Percentiles rank a stretch among this genome's conserved stretches.
These are phyloP conservation scores for Marasmius oreades DNA, from an alignment of 1,284 basidiomycete species.

Conservation along the genomic window DNA sequence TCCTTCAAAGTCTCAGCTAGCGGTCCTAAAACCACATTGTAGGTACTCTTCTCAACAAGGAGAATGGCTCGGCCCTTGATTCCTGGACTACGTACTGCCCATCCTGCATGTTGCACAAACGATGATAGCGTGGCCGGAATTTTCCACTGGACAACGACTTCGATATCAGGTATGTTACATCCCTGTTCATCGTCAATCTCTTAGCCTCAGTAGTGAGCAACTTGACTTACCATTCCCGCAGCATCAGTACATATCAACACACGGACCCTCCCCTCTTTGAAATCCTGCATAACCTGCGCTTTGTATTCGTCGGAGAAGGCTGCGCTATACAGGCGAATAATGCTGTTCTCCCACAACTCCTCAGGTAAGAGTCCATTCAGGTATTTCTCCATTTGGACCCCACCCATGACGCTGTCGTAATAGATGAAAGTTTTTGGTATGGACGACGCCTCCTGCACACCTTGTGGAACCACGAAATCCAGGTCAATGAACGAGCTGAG, in stretches of 20 bases:
- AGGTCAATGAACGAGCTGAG: slow-evolving; percentile 33
- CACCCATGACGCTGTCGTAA: slow-evolving; percentile 22
- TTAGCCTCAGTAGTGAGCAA: neutral
- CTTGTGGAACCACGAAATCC: slow-evolving; percentile 31
- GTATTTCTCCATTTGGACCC: slow-evolving; percentile 22
- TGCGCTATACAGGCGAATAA: slow-evolving; percentile 29
- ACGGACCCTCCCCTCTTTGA: slow-evolving; percentile 23
- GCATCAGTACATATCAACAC: slow-evolving; percentile 33
- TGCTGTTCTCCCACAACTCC: slow-evolving; percentile 14
- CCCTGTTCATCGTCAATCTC: slow-evolving; percentile 20
- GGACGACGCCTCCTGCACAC: slow-evolving; percentile 5
- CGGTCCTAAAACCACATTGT: slow-evolving; percentile 16
- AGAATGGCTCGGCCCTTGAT: slow-evolving; percentile 24
- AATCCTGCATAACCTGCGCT: slow-evolving; percentile 13
- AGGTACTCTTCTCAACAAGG: slow-evolving; percentile 24
- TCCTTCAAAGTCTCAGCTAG: neutral
- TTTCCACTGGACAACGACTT: slow-evolving; percentile 33
- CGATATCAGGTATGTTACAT: slow-evolving; percentile 31
- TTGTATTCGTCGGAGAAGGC: slow-evolving; percentile 7
- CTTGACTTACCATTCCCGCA: slow-evolving; percentile 30
- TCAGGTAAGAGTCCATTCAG: slow-evolving; percentile 18
- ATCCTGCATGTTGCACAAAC: slow-evolving; percentile 28
- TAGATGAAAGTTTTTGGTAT: slow-evolving; percentile 27
- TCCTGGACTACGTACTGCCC: slow-evolving; percentile 20
- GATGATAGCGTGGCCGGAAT: slow-evolving; percentile 23